Evolutionary conservation across 345 rosid genomes (phyloP), one percentile per base, ranked within the genome.

Genomic region (Brassica incana): DNA sequence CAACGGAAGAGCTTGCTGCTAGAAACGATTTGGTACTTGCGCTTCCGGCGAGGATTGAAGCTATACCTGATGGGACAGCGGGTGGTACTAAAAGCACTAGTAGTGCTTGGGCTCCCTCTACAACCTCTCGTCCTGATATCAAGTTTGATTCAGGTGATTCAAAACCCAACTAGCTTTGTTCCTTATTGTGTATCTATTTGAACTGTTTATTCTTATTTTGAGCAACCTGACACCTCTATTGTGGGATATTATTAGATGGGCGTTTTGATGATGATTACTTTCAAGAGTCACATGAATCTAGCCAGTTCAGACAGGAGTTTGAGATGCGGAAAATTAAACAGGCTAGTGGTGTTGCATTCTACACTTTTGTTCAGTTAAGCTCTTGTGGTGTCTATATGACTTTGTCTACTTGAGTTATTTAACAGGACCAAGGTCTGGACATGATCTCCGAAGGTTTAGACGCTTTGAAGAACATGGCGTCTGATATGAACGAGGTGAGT

Each of bases 341-440:
- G 98, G 98, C 81, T 85, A 84, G 90, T 81, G 43, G 9, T 16
- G 67, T 52, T 45, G 36, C 33, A 66, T 3, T 66, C 50, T 48
- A 33, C 1, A 43, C 20, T 30, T 76, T 60, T 77, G 1, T 60
- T 33, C 62, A 35, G 50, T 11, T 56, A 20, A 4, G 6, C 54
- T 14, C 32, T 60, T 33, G n/a, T 5, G 59, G 15, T 35, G 6
- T 36, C 5, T 18, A 78, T 35, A 38, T 72, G 40, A 67, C 45
- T 18, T 1, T 71, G 20, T 77, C 54, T 75, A 36, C 71, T 74
- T 59, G 63, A 75, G 30, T 65, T 38, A 14, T 65, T 69, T 64
- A 74, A 72, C 87, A 95, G 98, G 99, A 96, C 76, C 93, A 96
- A 91, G 99, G 99, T 78, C 80, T 95, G 78, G 95, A 90, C 74